phyloP scores from a whole-genome alignment of 345 rosid species.

The Chamaenerion angustifolium region DNA sequence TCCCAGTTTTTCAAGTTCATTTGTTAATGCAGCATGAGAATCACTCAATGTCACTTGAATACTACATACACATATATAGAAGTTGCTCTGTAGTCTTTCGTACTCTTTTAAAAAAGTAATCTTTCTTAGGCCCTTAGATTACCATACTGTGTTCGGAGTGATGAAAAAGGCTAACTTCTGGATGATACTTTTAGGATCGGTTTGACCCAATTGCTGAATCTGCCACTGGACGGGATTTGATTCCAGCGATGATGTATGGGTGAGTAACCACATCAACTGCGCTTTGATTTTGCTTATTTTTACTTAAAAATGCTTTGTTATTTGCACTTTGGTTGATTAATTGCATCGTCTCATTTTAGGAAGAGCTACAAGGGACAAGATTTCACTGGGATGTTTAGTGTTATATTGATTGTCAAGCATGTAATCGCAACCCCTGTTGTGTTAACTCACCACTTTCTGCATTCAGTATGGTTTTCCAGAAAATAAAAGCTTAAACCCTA shows the following conservation, averaged over 20 bases:
- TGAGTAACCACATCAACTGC: background rate
- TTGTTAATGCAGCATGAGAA: too few species aligned
- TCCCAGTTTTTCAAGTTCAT: too few species aligned
- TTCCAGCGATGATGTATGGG: constrained; percentile 73
- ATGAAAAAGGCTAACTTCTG: background rate
- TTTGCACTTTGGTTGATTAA: background rate
- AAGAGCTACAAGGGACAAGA: constrained; percentile 51
- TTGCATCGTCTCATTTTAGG: constrained; percentile 16
- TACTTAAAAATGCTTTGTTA: too few species aligned
- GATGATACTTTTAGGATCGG: constrained; percentile 39
- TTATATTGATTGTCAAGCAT: constrained; percentile 69
- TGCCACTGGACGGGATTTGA: constrained; percentile 50
- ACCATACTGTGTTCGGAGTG: too few species aligned
- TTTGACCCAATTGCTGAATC: constrained; percentile 77
- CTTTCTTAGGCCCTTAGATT: too few species aligned
- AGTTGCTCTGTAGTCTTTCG: too few species aligned
- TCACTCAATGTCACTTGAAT: background rate
- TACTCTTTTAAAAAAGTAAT: too few species aligned
- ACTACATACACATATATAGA: too few species aligned
- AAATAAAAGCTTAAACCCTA: too few species aligned
- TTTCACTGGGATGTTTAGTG: constrained; percentile 77
- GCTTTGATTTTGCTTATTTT: background rate
- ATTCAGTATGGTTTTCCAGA: too few species aligned
- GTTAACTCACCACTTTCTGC: too few species aligned
- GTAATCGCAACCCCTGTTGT: constrained; percentile 5